A percentile compares a stretch with the other conserved stretches of the same genome.
Conservation (phyloP, 805 yeast species). For the Deakozyma indianensis region DNA sequence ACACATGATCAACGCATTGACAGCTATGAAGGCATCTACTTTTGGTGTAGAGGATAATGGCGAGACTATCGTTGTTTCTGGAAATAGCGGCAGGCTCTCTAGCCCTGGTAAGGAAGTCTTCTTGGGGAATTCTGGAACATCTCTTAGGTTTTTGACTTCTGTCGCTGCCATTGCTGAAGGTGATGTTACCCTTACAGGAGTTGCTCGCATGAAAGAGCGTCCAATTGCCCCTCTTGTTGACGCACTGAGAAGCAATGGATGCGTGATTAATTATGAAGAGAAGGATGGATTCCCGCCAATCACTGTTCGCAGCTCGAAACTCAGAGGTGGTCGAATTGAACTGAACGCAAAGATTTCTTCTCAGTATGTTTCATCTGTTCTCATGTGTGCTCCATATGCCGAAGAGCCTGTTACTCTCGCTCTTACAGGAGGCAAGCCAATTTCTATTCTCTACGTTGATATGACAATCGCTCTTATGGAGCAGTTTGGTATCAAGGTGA, state of each 20-base stretch:
- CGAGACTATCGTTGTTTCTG: slow-evolving; percentile 70
- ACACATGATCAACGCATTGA: slow-evolving; percentile 82
- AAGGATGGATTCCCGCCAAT: slow-evolving; percentile 68
- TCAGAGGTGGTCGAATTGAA: slow-evolving; percentile 85
- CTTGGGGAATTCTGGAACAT: slow-evolving; percentile 96
- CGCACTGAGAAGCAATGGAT: slow-evolving; percentile 72
- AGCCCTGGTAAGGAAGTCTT: slow-evolving; percentile 59
- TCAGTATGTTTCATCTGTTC: slow-evolving; percentile 88
- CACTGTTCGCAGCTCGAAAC: slow-evolving; percentile 6
- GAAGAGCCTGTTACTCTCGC: slow-evolving; percentile 72
- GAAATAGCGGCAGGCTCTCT: slow-evolving; percentile 57
- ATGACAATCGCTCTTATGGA: slow-evolving; percentile 97
- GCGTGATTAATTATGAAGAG: slow-evolving; percentile 56
- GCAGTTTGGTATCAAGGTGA: slow-evolving; percentile 70
- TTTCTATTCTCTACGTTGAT: slow-evolving; percentile 87
- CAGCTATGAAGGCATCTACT: slow-evolving; percentile 65
- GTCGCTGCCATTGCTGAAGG: slow-evolving; percentile 72
- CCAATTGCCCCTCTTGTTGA: slow-evolving; percentile 95
- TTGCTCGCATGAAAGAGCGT: slow-evolving; percentile 92
- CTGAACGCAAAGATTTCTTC: slow-evolving; percentile 93
- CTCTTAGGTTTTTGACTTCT: slow-evolving; percentile 85
- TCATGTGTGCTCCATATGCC: slow-evolving; percentile 98
- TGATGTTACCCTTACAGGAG: slow-evolving; percentile 69
- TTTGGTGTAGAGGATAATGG: slow-evolving; percentile 80
- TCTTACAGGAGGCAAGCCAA: slow-evolving; percentile 92